Percentiles rank a stretch among this genome's conserved stretches.
Evolutionary conservation across 345 rosid species (phyloP).

Genomic region (Eucalyptus cladocalyx): DNA sequence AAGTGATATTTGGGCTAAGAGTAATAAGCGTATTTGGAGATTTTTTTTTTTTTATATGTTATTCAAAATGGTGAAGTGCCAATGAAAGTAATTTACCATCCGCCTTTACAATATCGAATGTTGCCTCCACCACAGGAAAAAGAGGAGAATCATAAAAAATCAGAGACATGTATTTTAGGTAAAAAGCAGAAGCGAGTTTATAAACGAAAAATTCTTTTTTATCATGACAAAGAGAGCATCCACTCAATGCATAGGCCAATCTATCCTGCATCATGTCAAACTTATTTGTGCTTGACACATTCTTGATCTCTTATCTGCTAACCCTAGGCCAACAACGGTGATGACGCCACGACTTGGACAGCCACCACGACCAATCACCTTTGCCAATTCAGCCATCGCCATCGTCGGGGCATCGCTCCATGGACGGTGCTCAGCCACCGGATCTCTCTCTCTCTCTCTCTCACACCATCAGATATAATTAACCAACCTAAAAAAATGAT

Average conservation of each 20-base stretch:
- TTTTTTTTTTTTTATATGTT: not conserved
- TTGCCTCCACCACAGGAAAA: not conserved
- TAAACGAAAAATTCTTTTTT: not conserved
- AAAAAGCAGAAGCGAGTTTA: not conserved
- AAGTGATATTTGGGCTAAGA: not conserved
- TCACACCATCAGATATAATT: not conserved
- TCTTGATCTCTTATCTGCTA: not conserved
- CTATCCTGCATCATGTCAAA: not conserved
- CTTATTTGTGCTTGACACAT: not conserved
- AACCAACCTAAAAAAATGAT: not conserved
- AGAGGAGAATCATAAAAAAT: not conserved
- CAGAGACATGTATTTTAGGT: not conserved
- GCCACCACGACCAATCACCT: not conserved
- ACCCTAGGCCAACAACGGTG: not conserved
- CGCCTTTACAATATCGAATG: not conserved
- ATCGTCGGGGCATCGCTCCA: not conserved
- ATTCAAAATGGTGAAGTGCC: not conserved
- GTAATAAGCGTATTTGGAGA: not conserved
- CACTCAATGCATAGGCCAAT: not conserved
- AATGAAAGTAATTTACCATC: not conserved
- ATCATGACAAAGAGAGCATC: not conserved
- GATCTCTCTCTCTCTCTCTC: not conserved
- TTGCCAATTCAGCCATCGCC: not conserved
- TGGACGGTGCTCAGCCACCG: not conserved
- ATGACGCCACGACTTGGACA: not conserved